A percentile compares a stretch with the other conserved stretches of the same genome.
Evolutionary conservation across 2,329 filamentous ascomycete species (phyloP).

Genomic region (Waltergamsia citrina): DNA sequence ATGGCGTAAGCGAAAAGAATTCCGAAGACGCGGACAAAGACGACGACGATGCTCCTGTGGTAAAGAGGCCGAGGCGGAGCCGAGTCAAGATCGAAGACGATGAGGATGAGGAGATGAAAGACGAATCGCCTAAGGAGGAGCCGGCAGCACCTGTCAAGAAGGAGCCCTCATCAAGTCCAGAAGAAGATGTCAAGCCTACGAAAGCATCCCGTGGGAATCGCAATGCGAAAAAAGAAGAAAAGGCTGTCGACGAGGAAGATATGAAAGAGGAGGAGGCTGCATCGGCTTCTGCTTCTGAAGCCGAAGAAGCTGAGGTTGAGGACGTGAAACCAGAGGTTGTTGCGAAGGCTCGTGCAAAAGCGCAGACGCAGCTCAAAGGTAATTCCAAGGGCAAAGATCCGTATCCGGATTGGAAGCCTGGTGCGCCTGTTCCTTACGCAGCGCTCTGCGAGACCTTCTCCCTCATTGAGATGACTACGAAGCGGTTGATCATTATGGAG

Average conservation of each 20-base stretch:
- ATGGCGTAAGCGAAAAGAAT: constrained; percentile 5
- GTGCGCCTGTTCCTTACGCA: constrained; percentile 84
- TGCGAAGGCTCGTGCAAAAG: constrained; percentile 68
- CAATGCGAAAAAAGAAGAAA: constrained; percentile 2
- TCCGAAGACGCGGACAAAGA: constrained; percentile 34
- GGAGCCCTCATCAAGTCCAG: constrained; percentile 9
- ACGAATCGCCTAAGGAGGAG: constrained; percentile 16
- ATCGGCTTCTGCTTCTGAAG: constrained; percentile 24
- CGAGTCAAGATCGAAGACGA: constrained; percentile 42
- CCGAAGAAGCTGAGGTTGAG: constrained; percentile 41
- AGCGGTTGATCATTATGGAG: constrained; percentile 78
- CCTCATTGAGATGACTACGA: constrained; percentile 87
- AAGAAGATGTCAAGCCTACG: not conserved
- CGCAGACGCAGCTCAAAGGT: constrained; percentile 69
- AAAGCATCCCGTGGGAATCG: not conserved
- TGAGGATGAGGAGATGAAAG: constrained; percentile 34
- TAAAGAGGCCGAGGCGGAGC: constrained; percentile 43
- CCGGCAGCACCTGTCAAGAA: constrained; percentile 8
- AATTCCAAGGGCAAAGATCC: constrained; percentile 59
- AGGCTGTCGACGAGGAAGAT: constrained; percentile 7
- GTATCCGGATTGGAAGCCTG: constrained; percentile 92
- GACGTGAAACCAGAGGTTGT: constrained; percentile 60
- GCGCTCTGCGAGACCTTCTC: constrained; percentile 93
- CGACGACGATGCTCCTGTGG: constrained; percentile 45
- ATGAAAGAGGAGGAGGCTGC: constrained; percentile 30